Evolutionary conservation across 371 early-diverging fungal species (phyloP).

Genomic region (Smittium mucronatum): DNA sequence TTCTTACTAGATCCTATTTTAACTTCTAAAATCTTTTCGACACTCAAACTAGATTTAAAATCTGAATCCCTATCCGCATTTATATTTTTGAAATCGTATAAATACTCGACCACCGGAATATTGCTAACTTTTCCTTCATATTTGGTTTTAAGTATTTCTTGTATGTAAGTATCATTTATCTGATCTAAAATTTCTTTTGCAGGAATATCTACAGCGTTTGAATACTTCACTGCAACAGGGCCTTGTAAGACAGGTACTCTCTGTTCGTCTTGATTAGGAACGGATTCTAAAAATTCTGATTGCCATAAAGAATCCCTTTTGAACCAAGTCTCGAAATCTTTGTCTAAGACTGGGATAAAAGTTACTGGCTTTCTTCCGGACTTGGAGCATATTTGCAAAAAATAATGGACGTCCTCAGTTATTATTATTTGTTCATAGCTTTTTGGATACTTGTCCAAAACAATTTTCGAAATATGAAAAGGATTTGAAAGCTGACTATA

Average conservation of each 20-base stretch:
- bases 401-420: slow-evolving; percentile 82
- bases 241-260: slow-evolving; percentile 87
- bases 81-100: no score
- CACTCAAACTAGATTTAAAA: no score
- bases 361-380: slow-evolving; percentile 83
- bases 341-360: slow-evolving; percentile 86
- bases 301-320: slow-evolving; percentile 91
- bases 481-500: slow-evolving; percentile 60
- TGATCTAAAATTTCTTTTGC: slow-evolving; percentile 76
- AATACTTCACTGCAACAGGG: slow-evolving; percentile 73
- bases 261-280: slow-evolving; percentile 71
- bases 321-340: slow-evolving; percentile 86
- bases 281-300: slow-evolving; percentile 73
- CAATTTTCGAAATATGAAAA: slow-evolving; percentile 45
- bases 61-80: no score
- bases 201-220: slow-evolving; percentile 64
- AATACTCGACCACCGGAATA: slow-evolving; percentile 71
- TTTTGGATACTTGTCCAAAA: slow-evolving; percentile 60
- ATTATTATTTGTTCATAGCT: slow-evolving; percentile 64
- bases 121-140: slow-evolving; percentile 40
- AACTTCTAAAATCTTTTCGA: no score
- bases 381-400: slow-evolving; percentile 60
- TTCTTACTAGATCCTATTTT: no score
- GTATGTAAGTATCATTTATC: slow-evolving; percentile 66
- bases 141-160: slow-evolving; percentile 54